Base-by-base conservation (phyloP, 371 early-diverging fungal species). In the Mucor indicus region DNA sequence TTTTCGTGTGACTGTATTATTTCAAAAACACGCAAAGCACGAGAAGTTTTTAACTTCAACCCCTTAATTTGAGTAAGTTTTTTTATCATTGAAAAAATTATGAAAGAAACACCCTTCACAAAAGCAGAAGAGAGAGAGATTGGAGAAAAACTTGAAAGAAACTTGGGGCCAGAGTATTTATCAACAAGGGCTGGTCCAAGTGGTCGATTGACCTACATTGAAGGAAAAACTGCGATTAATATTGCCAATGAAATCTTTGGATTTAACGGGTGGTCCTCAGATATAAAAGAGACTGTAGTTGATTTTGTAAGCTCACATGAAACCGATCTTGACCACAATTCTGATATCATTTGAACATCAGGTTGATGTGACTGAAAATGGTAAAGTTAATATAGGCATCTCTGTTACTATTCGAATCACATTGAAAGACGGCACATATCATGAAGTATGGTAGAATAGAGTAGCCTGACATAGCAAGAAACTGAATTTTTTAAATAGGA, bases 171-270 rank as follows among this genome's bases (percentile, higher is more conserved):
- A 12, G 62, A 62, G 10, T 62, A 20, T 13, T 25, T 62, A 2
- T 42, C 43, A 8, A 30, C 45, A 12, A 24, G 62, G 22, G 9
- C 33, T 6, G 62, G 62, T 1, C 56, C 62, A 17, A 38, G 29
- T 8, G 76, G 69, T 6, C 75, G 77, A 27, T 61, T 94, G 38
- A 77, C 81, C 2, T 99, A 99, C 56, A 67, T 98, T 33, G 98
- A 98, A 64, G 99, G 98, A 4, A 86, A 89, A 83, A 82, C 83
- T 21, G 86, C 85, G 16, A 91, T 98, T 43, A 80, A 85, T 43
- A 53, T 99, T 22, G 98, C 99, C 32, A 99, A 99, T 67, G 87
- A 92, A 40, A 77, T 99, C 15, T 99, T 99, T 80, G 99, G 99
- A 0, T 98, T 95, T 64, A 83, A 98, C 62, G 99, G 99, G 2